Conservation (phyloP, 176 grass and related monocot genomes). For the Hordeum marinum region DNA sequence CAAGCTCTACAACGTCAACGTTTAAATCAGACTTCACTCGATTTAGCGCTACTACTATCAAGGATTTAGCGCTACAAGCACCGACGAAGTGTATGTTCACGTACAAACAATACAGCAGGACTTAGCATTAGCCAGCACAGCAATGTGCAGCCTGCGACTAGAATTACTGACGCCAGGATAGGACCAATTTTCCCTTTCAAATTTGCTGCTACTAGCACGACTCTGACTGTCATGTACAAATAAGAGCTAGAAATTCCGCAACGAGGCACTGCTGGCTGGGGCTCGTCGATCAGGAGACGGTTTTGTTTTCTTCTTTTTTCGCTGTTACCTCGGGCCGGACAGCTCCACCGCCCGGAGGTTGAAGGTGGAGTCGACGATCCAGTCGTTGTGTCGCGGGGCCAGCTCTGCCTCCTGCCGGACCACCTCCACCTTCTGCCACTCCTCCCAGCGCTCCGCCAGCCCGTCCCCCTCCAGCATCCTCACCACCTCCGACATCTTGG, state of each 20-base stretch:
- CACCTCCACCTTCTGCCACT: conserved; percentile 85
- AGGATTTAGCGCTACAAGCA: neutral
- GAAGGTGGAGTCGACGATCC: conserved; percentile 59
- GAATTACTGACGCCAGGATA: neutral
- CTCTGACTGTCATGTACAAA: conserved; percentile 16
- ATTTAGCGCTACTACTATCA: neutral
- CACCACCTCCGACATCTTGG: conserved; percentile 81
- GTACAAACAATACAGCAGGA: neutral
- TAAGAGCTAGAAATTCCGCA: neutral
- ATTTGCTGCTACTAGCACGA: neutral
- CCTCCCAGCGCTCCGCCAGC: conserved; percentile 68
- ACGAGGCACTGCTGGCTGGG: neutral
- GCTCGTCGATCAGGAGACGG: neutral
- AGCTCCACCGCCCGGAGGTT: conserved; percentile 48
- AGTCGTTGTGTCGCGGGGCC: conserved; percentile 30
- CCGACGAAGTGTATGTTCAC: neutral
- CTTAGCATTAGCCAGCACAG: neutral
- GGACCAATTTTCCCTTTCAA: neutral
- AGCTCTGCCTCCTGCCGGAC: conserved; percentile 54
- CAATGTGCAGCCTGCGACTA: neutral
- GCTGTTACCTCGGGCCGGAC: conserved; percentile 56
- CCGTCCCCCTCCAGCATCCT: conserved; percentile 81
- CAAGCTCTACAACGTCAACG: no score
- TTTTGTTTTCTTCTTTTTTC: neutral
- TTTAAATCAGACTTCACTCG: no score